phyloP scores from a whole-genome alignment of 2,329 filamentous ascomycete genomes.

The Aspergillus luchuensis region DNA sequence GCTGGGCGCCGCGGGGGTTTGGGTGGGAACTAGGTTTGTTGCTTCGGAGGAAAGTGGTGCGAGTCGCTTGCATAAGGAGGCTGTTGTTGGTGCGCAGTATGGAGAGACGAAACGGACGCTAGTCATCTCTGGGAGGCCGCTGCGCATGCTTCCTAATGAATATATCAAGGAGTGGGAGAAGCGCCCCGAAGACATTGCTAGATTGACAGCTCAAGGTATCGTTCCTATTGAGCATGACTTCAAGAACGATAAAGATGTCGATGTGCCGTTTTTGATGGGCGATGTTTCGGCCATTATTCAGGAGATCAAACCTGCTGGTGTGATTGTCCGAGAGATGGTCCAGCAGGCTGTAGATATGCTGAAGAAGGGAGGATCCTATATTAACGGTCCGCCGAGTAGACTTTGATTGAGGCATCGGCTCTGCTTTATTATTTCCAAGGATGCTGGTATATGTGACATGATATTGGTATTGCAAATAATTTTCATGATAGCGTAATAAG shows the following conservation, averaged over 20 bases:
- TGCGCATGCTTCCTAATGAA: conserved; percentile 78
- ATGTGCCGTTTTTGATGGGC: conserved; percentile 89
- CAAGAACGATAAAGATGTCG: conserved; percentile 78
- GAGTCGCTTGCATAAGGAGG: conserved; percentile 78
- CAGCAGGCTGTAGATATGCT: conserved; percentile 70
- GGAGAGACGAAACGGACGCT: conserved; percentile 81
- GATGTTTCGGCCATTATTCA: conserved; percentile 81
- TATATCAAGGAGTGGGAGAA: conserved; percentile 82
- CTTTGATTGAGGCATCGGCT: conserved; percentile 37
- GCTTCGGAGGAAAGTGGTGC: conserved; percentile 79
- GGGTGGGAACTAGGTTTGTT: conserved; percentile 93
- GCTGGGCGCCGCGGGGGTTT: conserved; percentile 85
- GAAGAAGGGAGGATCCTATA: conserved; percentile 62
- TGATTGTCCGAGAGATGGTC: conserved; percentile 92
- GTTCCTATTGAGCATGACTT: conserved; percentile 82
- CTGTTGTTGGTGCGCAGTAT: conserved; percentile 76
- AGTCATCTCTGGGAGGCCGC: conserved; percentile 76
- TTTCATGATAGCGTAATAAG: conserved; percentile 18
- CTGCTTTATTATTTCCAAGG: background rate
- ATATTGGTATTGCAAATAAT: conserved; percentile 6
- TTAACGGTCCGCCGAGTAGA: conserved; percentile 50
- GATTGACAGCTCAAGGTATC: conserved; percentile 73
- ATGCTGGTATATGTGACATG: conserved; percentile 4
- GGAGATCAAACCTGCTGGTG: conserved; percentile 75
- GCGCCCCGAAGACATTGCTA: conserved; percentile 71